Evolutionary conservation across 1,284 basidiomycete species (phyloP), one percentile per base, ranked within the genome.

Genomic region (Paramarasmius palmivorus): DNA sequence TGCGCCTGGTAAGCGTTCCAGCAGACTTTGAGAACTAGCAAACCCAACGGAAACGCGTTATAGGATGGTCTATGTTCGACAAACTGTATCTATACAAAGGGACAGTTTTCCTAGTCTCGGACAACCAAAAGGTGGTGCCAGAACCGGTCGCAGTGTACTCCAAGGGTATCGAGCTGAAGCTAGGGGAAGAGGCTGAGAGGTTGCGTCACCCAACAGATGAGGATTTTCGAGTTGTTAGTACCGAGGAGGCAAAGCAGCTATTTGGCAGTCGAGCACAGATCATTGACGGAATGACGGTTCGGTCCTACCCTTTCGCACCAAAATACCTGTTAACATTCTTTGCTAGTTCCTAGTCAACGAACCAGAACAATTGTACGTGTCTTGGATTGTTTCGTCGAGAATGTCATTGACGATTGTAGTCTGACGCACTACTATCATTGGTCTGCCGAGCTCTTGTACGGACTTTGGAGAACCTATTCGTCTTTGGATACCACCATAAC

Each of bases 361-460:
- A 61, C 84, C 88, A 3, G 80, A 83, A 22, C 92, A 95, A 77
- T 95, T 83, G 92, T 92, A 68, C 65, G 80, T 75, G 46, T 15
- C 35, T 25, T 38, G 12, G 38, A 34, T 48, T 47, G 19, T 41
- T 4, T 15, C 12, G 10, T 50, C 32, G 25, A 19, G 9, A 10
- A 15, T 39, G 26, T 54, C 10, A 41, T 44, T 9, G 4, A 25
- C 6, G 36, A 22, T 42, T 37, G 34, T 51, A 90, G 88, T 68
- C 79, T 92, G 56, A 85, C 83, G 0, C 88, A 92, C 65, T 90
- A 90, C 63, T 91, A 90, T 65, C 88, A 92, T 63, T 94, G 88
- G 81, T 85, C 89, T 26, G 93, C 93, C 4, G 93, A 96, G 66
- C 81, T 94, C 15, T 87, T 90, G 70, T 92, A 92, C 57, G 92